Base-by-base conservation (phyloP, 805 yeast genomes). In the Saccharomycopsis sp. region DNA sequence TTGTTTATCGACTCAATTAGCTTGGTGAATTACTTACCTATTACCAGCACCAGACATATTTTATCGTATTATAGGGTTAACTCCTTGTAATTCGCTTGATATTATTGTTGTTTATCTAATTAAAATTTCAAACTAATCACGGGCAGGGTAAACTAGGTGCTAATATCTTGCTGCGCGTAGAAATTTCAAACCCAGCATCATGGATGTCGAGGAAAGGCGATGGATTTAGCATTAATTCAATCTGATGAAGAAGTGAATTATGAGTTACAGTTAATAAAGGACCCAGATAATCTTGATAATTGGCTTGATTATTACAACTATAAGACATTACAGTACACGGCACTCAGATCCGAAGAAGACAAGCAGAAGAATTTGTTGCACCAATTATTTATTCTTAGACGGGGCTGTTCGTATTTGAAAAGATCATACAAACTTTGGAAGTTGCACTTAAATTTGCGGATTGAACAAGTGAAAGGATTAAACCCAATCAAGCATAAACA, bases 11-110 rank as follows among this genome's bases (percentile, higher is more conserved):
- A n/a, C 23, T 29, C n/a, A 13, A 28, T 13, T 13, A 11, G 5
- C 36, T 36, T 19, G 2, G 42, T 33, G 13, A 33, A 27, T 8
- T 4, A 51, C 66, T 28, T 52, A 64, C 69, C 69, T 63, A 61
- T 77, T 79, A 49, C 81, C 82, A 27, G 81, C 76, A 29, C 82
- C 81, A 24, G 82, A 77, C 84, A 78, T 78, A 37, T 32, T 32
- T 16, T 17, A 7, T 32, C 20, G 36, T 27, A 27, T 27, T n/a
- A 11, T 11, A 27, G 31, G 13, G 11, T n/a, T n/a, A n/a, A n/a
- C n/a, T n/a, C n/a, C n/a, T n/a, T n/a, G n/a, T n/a, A n/a, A n/a
- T n/a, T n/a, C n/a, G n/a, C n/a, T n/a, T n/a, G n/a, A n/a, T n/a
- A n/a, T 27, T 27, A 27, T 27, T 27, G n/a, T 33, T 33, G 37